Conservation (phyloP, 805 yeast species). For the Saturnispora bothae region DNA sequence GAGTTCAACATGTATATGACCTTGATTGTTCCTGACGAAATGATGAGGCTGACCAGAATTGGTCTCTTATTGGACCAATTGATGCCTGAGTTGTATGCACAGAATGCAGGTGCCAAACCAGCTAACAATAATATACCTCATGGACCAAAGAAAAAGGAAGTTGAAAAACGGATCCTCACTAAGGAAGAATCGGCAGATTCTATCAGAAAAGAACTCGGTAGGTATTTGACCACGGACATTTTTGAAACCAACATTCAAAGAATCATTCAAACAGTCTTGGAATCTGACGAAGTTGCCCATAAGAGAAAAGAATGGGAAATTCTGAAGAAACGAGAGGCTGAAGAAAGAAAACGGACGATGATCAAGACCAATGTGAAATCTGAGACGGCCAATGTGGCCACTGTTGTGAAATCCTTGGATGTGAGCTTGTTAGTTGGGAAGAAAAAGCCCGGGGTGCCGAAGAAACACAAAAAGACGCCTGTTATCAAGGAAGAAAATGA, state of each 20-base stretch:
- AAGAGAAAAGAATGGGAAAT: conserved; percentile 14
- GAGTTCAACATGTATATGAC: conserved; percentile 49
- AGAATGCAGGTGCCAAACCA: too few species aligned
- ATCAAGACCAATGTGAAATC: conserved; percentile 15
- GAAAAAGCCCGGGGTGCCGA: conserved; percentile 26
- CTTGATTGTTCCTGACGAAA: conserved; percentile 38
- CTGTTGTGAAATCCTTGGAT: conserved; percentile 10
- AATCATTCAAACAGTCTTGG: conserved; percentile 47
- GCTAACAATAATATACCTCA: not conserved
- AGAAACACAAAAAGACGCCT: not conserved
- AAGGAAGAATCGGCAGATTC: conserved; percentile 49
- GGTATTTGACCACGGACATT: conserved; percentile 57
- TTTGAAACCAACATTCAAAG: conserved; percentile 67
- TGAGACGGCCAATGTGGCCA: conserved; percentile 26
- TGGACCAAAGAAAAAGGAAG: not conserved
- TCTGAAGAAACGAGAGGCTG: conserved; percentile 7
- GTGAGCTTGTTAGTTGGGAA: conserved; percentile 9
- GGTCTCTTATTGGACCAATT: conserved; percentile 16
- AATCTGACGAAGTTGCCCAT: conserved; percentile 29
- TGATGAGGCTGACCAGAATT: conserved; percentile 21
- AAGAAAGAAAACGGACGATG: conserved; percentile 10
- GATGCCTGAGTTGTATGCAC: conserved; percentile 3
- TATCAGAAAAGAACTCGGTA: conserved; percentile 53
- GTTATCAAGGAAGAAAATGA: conserved; percentile 26
- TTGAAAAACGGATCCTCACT: too few species aligned